Base-by-base conservation (phyloP, 352 stramenopile species). In the Phytophthora kernoviae region DNA sequence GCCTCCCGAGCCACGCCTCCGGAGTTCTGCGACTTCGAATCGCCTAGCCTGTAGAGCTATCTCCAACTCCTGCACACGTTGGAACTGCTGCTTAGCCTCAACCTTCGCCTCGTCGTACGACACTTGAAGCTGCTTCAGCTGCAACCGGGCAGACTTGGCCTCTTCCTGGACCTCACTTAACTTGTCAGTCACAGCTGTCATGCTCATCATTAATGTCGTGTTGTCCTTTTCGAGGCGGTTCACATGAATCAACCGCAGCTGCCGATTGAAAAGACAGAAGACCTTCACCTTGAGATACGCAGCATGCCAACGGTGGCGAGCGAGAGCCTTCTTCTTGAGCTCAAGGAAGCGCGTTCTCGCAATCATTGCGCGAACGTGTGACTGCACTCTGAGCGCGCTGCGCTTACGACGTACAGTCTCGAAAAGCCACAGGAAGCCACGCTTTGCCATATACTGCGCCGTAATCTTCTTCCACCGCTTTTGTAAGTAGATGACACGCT, bases 381-480 rank as follows among this genome's bases (percentile, higher is more conserved):
- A 67, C 70, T 95, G 86, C 53, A 95, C 73, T 9, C 77, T 53
- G 3, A 93, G 47, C 20, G 75, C 79, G 26, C 78, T 89, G 21
- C 84, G 82, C 65, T 88, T 86, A 15, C 65, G 70, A 26, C 73
- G 72, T 22, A 95, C 83, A 15, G 65, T 77, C 55, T 92, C 72
- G 37, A 73, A 84, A 21, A 95, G 60, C 82, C 81, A 90, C n/a
- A 95, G 36, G 64, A 95, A 93, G 7, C 79, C 84, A 53, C 81
- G 82, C 61, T 93, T 93, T 17, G 81, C 84, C 27, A 81, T 47
- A 30, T 87, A 93, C 54, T 93, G 82, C 7, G 79, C 70, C 21
- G 73, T 83, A 9, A 90, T 77, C 68, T 90, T 92, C 58, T 90
- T 90, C 80, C 86, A 95, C 15, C 87, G 79, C 58, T 93, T 93